These are phyloP conservation scores for Sorghum bicolor DNA, from an alignment of 176 grass and related monocot genomes.

Conservation along the genomic window DNA sequence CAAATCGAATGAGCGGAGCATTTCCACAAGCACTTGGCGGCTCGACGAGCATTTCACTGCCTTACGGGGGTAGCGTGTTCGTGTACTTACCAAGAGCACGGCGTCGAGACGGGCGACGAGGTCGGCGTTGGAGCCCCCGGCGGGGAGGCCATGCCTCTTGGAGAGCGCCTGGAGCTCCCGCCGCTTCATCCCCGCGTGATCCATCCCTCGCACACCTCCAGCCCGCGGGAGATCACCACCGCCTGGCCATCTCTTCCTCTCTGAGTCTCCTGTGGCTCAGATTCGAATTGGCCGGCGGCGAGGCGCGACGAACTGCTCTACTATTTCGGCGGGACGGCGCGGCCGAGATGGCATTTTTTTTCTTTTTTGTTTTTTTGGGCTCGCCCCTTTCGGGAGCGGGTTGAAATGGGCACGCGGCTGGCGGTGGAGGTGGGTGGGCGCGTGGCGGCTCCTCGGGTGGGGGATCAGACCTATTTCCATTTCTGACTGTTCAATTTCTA, in stretches of 20 bases:
- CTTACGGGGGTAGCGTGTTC: too few relatives aligned
- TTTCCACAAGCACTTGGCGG: background rate
- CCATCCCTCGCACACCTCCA: background rate
- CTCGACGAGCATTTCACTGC: too few relatives aligned
- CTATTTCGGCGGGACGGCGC: background rate
- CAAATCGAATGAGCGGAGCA: background rate
- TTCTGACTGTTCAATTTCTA: background rate
- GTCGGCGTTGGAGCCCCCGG: slow-evolving; percentile 35
- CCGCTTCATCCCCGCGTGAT: slow-evolving; percentile 38
- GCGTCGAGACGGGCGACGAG: slow-evolving; percentile 36
- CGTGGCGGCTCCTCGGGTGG: too few relatives aligned
- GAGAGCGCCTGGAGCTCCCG: slow-evolving; percentile 56
- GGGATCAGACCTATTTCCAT: background rate
- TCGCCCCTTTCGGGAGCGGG: too few relatives aligned
- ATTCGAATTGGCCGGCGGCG: background rate
- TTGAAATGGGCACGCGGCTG: too few relatives aligned
- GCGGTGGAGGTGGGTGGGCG: too few relatives aligned
- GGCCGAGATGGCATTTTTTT: background rate
- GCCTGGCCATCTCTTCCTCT: background rate
- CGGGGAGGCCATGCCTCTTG: slow-evolving; percentile 51
- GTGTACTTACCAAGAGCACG: slow-evolving; percentile 17
- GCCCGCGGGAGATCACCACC: background rate
- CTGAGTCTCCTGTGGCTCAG: too few relatives aligned
- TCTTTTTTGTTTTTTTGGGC: too few relatives aligned
- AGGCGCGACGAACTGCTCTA: background rate